phyloP scores from a whole-genome alignment of 1,284 basidiomycete genomes.

The Papiliotrema laurentii region DNA sequence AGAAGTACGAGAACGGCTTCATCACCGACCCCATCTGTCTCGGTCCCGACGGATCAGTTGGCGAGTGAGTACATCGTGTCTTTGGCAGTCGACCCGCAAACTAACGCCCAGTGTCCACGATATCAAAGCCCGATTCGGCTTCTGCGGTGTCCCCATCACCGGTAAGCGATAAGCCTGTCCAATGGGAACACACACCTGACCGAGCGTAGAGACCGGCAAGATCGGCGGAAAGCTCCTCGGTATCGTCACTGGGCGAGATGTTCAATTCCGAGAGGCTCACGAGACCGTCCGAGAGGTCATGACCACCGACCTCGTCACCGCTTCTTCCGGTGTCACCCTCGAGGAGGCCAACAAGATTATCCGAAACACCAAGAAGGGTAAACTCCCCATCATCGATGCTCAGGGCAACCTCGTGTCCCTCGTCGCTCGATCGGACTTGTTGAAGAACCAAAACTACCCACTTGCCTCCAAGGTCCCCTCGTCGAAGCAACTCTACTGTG shows the following conservation, averaged over 20 bases:
- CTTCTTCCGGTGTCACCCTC: conserved; percentile 79
- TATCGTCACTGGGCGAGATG: conserved; percentile 93
- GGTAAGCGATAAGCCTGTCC: conserved; percentile 54
- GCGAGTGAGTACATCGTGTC: conserved; percentile 53
- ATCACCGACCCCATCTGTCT: conserved; percentile 91
- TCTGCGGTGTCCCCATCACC: conserved; percentile 96
- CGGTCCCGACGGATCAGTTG: conserved; percentile 70
- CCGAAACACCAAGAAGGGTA: conserved; percentile 95
- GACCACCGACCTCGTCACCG: conserved; percentile 81
- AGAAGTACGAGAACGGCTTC: conserved; percentile 98
- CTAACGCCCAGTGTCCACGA: conserved; percentile 61
- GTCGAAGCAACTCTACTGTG: conserved; percentile 94
- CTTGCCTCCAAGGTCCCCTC: conserved; percentile 87
- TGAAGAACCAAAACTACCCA: conserved; percentile 98
- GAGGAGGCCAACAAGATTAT: conserved; percentile 90
- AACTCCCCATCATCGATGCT: conserved; percentile 82
- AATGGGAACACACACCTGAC: conserved; percentile 4
- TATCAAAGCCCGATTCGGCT: conserved; percentile 87
- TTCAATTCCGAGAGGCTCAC: conserved; percentile 78
- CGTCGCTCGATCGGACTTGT: conserved; percentile 89
- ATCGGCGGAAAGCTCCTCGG: conserved; percentile 89
- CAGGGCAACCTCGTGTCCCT: conserved; percentile 75
- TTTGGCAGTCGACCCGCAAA: background rate
- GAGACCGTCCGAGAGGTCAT: conserved; percentile 80
- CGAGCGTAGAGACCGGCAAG: conserved; percentile 67